These are phyloP conservation scores for Fragosphaeria purpurea DNA, from an alignment of 2,329 filamentous ascomycete species.

Conservation along the genomic window DNA sequence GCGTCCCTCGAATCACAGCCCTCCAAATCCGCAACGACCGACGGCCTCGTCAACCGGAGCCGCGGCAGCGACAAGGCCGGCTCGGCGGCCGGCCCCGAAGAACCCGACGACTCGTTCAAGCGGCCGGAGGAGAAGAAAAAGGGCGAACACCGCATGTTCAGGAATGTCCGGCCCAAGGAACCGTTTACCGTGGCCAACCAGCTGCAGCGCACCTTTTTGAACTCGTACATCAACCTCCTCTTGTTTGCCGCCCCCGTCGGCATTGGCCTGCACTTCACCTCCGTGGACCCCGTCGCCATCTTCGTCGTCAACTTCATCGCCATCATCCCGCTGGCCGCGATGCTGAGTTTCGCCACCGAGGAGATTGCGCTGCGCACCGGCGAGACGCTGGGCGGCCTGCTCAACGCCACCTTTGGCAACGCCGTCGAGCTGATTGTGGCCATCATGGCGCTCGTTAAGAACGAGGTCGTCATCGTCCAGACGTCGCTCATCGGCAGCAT, in stretches of 20 bases:
- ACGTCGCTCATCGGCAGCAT: conserved; percentile 89
- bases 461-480: conserved; percentile 76
- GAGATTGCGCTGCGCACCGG: conserved; percentile 75
- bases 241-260: conserved; percentile 70
- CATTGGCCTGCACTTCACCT: conserved; percentile 54
- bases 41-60: conserved; percentile 15
- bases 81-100: background rate
- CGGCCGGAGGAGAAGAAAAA: conserved; percentile 31
- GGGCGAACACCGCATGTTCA: conserved; percentile 31
- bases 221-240: conserved; percentile 79
- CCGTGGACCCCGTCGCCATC: conserved; percentile 49
- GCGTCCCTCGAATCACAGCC: conserved; percentile 1
- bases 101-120: conserved; percentile 15
- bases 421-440: conserved; percentile 85
- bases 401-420: conserved; percentile 87
- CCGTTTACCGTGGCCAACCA: conserved; percentile 55
- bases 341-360: conserved; percentile 78
- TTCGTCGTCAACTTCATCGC: conserved; percentile 92
- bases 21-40: conserved; percentile 6
- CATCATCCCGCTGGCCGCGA: conserved; percentile 75
- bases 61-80: conserved; percentile 15
- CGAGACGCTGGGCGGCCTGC: conserved; percentile 75
- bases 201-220: conserved; percentile 63
- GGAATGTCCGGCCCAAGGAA: conserved; percentile 37
- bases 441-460: conserved; percentile 66